Evolutionary conservation across 2,329 filamentous ascomycete species (phyloP), one percentile per base, ranked within the genome.

Genomic region (Colletotrichum sp.): DNA sequence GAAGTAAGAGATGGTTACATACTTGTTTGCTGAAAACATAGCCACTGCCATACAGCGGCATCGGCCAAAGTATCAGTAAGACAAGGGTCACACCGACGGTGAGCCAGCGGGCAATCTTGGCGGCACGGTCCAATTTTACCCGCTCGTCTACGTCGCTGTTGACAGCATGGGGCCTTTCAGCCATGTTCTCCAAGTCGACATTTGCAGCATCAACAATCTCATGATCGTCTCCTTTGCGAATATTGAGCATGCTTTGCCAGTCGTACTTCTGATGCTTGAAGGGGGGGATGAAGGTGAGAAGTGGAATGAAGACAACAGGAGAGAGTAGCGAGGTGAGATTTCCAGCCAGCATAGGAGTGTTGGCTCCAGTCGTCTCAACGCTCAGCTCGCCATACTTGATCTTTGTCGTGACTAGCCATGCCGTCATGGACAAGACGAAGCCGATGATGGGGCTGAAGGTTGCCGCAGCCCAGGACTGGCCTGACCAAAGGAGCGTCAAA

Each of bases 341-440:
- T 49, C 95, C 95, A 6, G 93, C 94, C 26, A 96, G 86, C 94
- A 96, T 96, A 18, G 94, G 94, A 77, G 93, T 90, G 84, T 96
- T 96, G n/a, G 91, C 89, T 18, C 95, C 95, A 0, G 94, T 96
- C 75, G 92, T 93, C 1, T 84, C 87, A 68, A 96, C 94, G 63
- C 88, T 90, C 34, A 96, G 88, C 12, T 86, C 84, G 57, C 93
- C 93, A 78, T 90, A 93, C 81, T 94, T 85, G 78, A 91, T 92
- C 80, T 93, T 92, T 6, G 94, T 91, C 0, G 94, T 95, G 7
- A 96, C 94, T 6, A 96, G 90, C 95, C 95, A 96, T 26, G 93
- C 94, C 76, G 93, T 92, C 24, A 96, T 86, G 1, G 94, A 92
- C 79, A 92, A 92, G 26, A 86, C 88, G 4, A 96, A 90, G 8